Base-by-base conservation (phyloP, 176 grass and related monocot species). In the Poa pratensis region DNA sequence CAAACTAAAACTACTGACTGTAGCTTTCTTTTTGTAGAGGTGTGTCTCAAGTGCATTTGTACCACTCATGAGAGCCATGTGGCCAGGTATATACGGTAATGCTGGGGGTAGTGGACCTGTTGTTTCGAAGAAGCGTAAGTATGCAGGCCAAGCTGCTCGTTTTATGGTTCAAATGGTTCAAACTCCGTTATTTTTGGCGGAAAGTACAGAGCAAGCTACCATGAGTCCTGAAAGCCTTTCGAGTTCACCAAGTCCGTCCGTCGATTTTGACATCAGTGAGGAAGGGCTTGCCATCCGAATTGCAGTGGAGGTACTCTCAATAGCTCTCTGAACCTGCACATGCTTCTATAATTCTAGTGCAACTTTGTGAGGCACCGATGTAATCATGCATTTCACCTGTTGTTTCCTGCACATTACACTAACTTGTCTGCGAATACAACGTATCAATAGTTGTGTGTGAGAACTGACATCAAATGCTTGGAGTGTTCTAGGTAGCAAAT, bases 81-180 rank as follows among this genome's bases (percentile, higher is more conserved):
- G 91, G 96, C 96, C 93, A 77, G 88, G 91, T 85, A 82, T 98
- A 83, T 94, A 67, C 83, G 96, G 96, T 88, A 98, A 96, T 60
- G 64, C 76, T 49, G 83, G 91, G 15, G 89, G 96, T 48, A 85
- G 85, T 80, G 15, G 83, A 12, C 42, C 59, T 80, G 57, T 62
- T 40, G 88, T 98, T 23, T 98, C 93, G 12, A 95, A 90, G 91
- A 80, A 74, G 82, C 83, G 90, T 75, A 98, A 98, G 79, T 52
- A 65, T 65, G 91, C 91, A 6, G 75, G 85, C 43, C 86, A 90
- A 86, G 93, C 82, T 84, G 86, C 91, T 81, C 90, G 88, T 57
- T 96, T 98, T 86, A 92, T 96, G 93, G 80, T 98, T 69, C 96
- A 95, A 90, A 98, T 98, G 93, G 73, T 96, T 30, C 93, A 92